Conservation (phyloP, 768 basidiomycete genomes). For the Amanita brunnescens region DNA sequence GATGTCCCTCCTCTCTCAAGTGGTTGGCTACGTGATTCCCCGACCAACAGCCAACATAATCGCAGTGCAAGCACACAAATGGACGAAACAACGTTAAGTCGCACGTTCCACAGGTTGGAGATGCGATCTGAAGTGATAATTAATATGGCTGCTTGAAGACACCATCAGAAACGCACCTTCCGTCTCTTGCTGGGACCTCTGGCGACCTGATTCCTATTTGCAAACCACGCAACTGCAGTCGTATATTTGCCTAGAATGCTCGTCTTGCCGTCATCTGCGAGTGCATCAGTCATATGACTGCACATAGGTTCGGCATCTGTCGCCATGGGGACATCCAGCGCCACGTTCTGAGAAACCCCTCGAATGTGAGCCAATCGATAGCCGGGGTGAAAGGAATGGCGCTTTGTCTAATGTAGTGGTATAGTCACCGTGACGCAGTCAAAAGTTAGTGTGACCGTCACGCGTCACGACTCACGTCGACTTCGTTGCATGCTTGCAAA, state of each 20-base stretch:
- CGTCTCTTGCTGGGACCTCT: conserved; percentile 49
- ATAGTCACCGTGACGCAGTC: neutral
- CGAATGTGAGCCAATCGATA: too few relatives aligned
- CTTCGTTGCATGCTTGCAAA: neutral
- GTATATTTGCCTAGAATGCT: conserved; percentile 40
- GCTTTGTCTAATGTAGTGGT: too few relatives aligned
- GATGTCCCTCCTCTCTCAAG: conserved; percentile 47
- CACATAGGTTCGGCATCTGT: neutral
- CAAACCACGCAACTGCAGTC: conserved; percentile 47
- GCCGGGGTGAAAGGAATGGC: too few relatives aligned
- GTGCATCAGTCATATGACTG: neutral
- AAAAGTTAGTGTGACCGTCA: neutral
- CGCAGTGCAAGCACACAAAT: conserved; percentile 66
- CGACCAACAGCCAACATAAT: conserved; percentile 63
- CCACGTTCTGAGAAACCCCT: neutral
- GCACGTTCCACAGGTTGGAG: conserved; percentile 61
- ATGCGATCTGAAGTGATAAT: conserved; percentile 27
- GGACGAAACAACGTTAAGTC: conserved; percentile 47
- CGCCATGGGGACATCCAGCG: neutral
- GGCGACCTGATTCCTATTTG: conserved; percentile 35
- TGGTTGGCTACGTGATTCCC: conserved; percentile 50
- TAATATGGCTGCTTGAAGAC: neutral
- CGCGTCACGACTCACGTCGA: neutral
- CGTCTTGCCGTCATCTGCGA: conserved; percentile 8
- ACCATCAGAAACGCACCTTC: conserved; percentile 37